Evolutionary conservation across 164 flowering plant species (phyloP).

Genomic region (Magnolia sinica): DNA sequence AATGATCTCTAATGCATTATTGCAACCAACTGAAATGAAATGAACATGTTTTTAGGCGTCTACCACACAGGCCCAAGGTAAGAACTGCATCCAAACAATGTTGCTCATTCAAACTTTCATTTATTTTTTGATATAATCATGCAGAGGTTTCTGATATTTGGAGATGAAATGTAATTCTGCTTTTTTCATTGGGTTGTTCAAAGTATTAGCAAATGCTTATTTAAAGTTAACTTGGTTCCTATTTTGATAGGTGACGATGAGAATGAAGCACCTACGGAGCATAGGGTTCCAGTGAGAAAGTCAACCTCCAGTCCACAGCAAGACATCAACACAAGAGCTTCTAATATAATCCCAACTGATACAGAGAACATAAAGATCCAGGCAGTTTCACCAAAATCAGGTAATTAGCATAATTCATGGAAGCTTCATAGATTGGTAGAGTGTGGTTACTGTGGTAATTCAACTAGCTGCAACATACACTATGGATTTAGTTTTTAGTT

Average conservation of each 20-base stretch:
- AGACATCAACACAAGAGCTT: conserved; percentile 12
- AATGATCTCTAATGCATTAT: too few species aligned
- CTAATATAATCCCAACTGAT: conserved; percentile 25
- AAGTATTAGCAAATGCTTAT: neutral
- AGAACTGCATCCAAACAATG: too few species aligned
- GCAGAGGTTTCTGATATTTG: neutral
- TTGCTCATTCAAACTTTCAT: too few species aligned
- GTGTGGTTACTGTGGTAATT: neutral
- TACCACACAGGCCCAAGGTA: too few species aligned
- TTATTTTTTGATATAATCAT: too few species aligned
- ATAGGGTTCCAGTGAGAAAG: conserved; percentile 26
- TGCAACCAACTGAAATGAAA: too few species aligned
- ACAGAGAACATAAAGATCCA: conserved; percentile 18
- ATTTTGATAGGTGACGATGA: conserved; percentile 28
- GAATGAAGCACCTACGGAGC: conserved; percentile 20
- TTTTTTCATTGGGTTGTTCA: too few species aligned
- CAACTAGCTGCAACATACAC: neutral
- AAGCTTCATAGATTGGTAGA: neutral
- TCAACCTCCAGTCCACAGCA: conserved; percentile 21
- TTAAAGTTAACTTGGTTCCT: neutral
- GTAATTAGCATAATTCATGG: conserved; percentile 15
- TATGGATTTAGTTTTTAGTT: too few species aligned
- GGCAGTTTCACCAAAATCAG: conserved; percentile 33
- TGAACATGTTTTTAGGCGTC: too few species aligned
- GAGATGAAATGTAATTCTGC: neutral